Percentiles rank a stretch among this genome's conserved stretches.
Conservation (phyloP, 306 rosid species). For the Sophora flavescens region DNA sequence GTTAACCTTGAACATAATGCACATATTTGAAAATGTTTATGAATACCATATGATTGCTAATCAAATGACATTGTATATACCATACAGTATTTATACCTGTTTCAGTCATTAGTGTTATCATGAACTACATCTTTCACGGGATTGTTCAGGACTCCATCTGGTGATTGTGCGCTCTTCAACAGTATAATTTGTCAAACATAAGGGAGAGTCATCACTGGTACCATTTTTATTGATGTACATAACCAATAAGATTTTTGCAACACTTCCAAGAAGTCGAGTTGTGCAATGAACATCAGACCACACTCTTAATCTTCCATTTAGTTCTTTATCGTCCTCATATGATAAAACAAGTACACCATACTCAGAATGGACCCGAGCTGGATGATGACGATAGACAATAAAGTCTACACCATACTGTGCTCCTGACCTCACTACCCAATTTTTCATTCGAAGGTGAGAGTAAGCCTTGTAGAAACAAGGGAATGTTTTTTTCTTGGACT, state of each 20-base stretch:
- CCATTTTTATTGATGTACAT: conserved; percentile 52
- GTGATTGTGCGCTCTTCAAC: conserved; percentile 53
- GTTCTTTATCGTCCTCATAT: conserved; percentile 38
- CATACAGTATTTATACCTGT: not conserved
- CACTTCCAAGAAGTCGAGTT: conserved; percentile 61
- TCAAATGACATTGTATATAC: not conserved
- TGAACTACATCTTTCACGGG: conserved; percentile 61
- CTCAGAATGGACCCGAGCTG: conserved; percentile 67
- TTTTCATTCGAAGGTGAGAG: conserved; percentile 62
- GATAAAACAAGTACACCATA: conserved; percentile 62
- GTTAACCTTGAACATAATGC: too few species aligned
- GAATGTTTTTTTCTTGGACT: conserved; percentile 49
- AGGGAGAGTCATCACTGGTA: conserved; percentile 39
- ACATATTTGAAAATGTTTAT: too few species aligned
- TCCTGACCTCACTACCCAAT: conserved; percentile 72
- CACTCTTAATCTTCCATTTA: conserved; percentile 54
- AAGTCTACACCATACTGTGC: conserved; percentile 64
- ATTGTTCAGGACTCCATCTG: conserved; percentile 62
- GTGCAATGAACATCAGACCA: conserved; percentile 72
- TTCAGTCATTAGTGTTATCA: conserved; percentile 9
- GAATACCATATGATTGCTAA: not conserved
- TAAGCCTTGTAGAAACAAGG: conserved; percentile 60
- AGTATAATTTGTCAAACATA: conserved; percentile 44
- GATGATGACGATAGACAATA: conserved; percentile 68
- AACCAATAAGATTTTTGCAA: conserved; percentile 61